Base-by-base conservation (phyloP, 306 rosid species). In the Glycine tomentella region DNA sequence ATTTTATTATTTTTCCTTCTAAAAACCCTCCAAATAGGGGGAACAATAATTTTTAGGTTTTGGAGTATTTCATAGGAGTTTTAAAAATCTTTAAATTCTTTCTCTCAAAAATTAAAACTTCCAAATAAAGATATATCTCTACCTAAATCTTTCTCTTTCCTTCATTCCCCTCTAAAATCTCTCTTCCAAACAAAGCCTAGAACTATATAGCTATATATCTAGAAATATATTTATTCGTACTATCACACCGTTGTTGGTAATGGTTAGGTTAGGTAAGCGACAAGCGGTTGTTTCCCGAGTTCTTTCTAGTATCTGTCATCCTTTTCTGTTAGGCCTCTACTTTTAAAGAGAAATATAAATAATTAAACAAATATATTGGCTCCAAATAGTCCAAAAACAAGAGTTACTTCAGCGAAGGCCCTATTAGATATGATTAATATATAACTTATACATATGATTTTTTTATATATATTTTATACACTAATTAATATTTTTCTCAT, bases 241-340 rank as follows among this genome's bases (percentile, higher is more conserved):
- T n/a, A 66, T 66, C 51, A 42, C 51, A 42, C 13, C 51, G 31
- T 66, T n/a, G n/a, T n/a, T 66, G 72, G 48, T 40, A 42, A 42
- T 42, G 51, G 52, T 66, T 66, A 42, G 49, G 72, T 66, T 40
- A 42, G 72, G 72, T 42, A 66, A 42, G 51, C 34, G 72, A 66
- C 71, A 65, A 40, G 52, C 34, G 51, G 71, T 66, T 66, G 71
- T 66, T 40, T 66, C 13, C 71, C 1, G 3, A 66, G 25, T 66
- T 66, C 33, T 38, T 66, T 65, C 31, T 38, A 65, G 40, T 65
- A 25, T 25, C 71, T 65, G 6, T 65, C 71, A 40, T n/a, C 50
- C 50, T 40, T 42, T 65, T 38, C 31, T 66, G 70, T 36, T 65
- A 65, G 49, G 20, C 48, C 50, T 34, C 45, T 14, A 8, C 42